Evolutionary conservation across 2,329 filamentous ascomycete genomes (phyloP), one percentile per base, ranked within the genome.

Genomic region (Colletotrichum sublineola): DNA sequence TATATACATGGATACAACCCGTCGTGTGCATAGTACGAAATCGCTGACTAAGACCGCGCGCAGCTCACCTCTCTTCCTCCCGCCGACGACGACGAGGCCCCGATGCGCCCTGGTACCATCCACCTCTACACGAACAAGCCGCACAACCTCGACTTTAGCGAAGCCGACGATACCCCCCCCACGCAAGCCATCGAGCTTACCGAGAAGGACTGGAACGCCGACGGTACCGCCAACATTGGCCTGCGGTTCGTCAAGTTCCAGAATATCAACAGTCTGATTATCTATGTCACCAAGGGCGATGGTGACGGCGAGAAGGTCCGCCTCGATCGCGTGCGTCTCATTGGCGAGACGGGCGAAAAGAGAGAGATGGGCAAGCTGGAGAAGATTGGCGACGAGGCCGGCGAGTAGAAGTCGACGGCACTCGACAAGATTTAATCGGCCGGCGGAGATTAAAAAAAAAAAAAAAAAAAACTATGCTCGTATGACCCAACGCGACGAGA

Each of bases 201-300:
- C 73, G 86, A 91, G 57, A 87, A 88, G 64, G 94, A 97, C 79
- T 99, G 96, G 96, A 93, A 95, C 81, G 85, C 87, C 56, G 90
- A 93, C 18, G 92, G 91, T 63, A 96, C 94, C 11, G 92, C 90
- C 18, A 93, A 87, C 77, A 84, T 96, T 66, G 84, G 88, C 56
- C 84, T 98, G 77, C 93, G 95, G 18, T 98, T 96, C 79, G 96
- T 99, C 83, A 98, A 98, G 85, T 99, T 98, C 86, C 96, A 98
- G 84, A 97, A 95, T 79, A 93, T 98, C 66, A 93, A 91, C 72
- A 96, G 92, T 74, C 80, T 99, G 77, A 92, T 97, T 24, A 77
- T 99, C 14, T 99, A 98, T 81, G 91, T 99, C 44, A 93, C 93
- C 66, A 92, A 97, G 80, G 95, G 95, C 2, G 93, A 96, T 67